phyloP scores from a whole-genome alignment of 148 eudicot species.

The Nyssa sinensis region DNA sequence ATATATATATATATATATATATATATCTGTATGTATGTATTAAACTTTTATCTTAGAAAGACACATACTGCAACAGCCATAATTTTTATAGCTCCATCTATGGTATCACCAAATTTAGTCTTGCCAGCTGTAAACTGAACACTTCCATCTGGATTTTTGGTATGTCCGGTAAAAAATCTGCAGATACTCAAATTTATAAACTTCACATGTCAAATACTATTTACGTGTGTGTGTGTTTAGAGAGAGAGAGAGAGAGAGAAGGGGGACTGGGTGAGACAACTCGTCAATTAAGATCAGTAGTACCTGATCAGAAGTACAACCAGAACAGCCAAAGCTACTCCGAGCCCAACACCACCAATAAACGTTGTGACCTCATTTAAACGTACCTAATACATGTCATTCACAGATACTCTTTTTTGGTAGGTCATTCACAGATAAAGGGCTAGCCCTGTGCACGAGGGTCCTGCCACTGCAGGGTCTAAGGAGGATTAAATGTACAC shows the following conservation, averaged over 20 bases:
- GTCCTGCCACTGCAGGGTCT: too few species aligned
- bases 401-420: too few species aligned
- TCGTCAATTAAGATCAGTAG: neutral
- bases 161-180: constrained; percentile 79
- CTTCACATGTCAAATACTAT: neutral
- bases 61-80: too few species aligned
- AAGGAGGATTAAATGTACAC: too few species aligned
- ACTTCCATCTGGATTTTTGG: too few species aligned
- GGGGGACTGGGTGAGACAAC: neutral
- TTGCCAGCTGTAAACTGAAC: constrained; percentile 55
- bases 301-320: constrained; percentile 72
- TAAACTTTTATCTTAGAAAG: too few species aligned
- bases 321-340: constrained; percentile 70
- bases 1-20: constrained; percentile 18
- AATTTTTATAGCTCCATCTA: constrained; percentile 81
- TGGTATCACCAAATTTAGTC: constrained; percentile 55
- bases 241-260: too few species aligned
- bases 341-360: constrained; percentile 80
- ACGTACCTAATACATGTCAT: too few species aligned
- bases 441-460: too few species aligned
- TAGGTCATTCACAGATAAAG: neutral
- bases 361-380: constrained; percentile 94
- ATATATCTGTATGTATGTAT: too few species aligned
- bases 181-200: neutral
- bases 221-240: too few species aligned